Base-by-base conservation (phyloP, 257 asterid species). In the Euphrasia confusa region DNA sequence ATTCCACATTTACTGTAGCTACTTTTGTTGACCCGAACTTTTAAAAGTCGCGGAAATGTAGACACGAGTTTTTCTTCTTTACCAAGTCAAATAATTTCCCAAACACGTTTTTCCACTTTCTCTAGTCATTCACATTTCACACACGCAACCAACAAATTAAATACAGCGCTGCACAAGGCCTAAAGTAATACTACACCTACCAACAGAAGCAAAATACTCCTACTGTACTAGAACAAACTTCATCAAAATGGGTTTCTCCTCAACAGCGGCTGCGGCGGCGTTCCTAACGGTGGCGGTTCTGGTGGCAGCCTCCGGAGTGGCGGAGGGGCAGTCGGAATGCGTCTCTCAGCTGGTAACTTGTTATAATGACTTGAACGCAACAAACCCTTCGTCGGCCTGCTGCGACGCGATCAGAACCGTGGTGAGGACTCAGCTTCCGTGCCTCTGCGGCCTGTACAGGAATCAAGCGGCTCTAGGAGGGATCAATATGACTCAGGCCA, bases 401-500 rank as follows among this genome's bases (percentile, higher is more conserved):
- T 83, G 89, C 72, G 24, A 21, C 35, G 71, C 84, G 9, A 75
- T 83, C 21, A 67, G 9, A 57, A 15, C 54, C 5, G 84, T 77
- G 10, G 80, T 83, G 24, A 2, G 68, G 0, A 73, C 71, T 26
- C 77, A 83, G 72, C 79, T 83, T 1, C 37, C n/a, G 1, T 83
- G 89, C 11, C 82, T 83, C 1, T 83, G 89, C 64, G 72, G 64
- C 3, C 64, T 83, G 15, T 57, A 68, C 35, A 17, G 32, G 2
- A 72, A 68, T 27, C 86, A 80, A 0, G 1, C 13, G 1, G 5
- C 68, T 0, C 17, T 71, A 0, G 32, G 13, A 1, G 75, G 76
- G 6, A 72, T 83, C 4, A 78, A 80, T 37, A 47, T 70, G 0
- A 78, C 85, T 52, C 84, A 82, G 17, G 88, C 88, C 0, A 75